Base-by-base conservation (phyloP, 2,329 filamentous ascomycete species). In the Sarocladium oryzae region DNA sequence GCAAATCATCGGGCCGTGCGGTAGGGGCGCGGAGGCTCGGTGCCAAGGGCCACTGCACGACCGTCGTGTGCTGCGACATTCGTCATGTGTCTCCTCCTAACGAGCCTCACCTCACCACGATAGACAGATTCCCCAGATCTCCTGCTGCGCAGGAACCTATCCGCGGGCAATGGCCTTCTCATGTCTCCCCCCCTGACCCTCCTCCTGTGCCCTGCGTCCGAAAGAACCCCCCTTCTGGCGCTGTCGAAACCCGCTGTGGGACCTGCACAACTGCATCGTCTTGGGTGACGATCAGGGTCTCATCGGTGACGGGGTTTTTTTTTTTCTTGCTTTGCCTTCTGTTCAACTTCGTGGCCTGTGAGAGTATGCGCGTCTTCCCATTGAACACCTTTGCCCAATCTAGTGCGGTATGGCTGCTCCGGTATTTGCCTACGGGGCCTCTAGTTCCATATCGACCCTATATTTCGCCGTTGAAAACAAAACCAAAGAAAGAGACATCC, bases 181-280 rank as follows among this genome's bases (percentile, higher is more conserved):
- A 13, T 7, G 13, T 13, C 28, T 13, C 7, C 7, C 28, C 7
- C 28, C 28, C 28, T 30, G 7, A 30, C 7, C 7, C 28, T 48
- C 24, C 18, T 15, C 24, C 16, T 48, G 28, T 7, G 28, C 28
- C 28, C 28, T 30, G 28, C 28, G 7, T 30, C 13, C 40, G n/a
- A 26, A 16, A 18, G 21, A 41, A 23, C 8, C 26, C 26, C 43
- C 43, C 43, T 33, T n/a, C n/a, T n/a, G n/a, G 24, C 3, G 16
- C 16, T 16, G 16, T 48, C 28, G 43, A 13, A 13, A 30, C 43
- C 43, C 43, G 43, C 26, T 30, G 43, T 48, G 43, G 43, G 43
- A 48, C 43, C 43, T 48, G 43, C 43, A 48, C 11, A 24, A 16
- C 40, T 24, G 40, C 43, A 32, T 32, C 43, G 33, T 21, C 24